Conservation (phyloP, 2,329 filamentous ascomycete species). For the Chaetomium sp. region DNA sequence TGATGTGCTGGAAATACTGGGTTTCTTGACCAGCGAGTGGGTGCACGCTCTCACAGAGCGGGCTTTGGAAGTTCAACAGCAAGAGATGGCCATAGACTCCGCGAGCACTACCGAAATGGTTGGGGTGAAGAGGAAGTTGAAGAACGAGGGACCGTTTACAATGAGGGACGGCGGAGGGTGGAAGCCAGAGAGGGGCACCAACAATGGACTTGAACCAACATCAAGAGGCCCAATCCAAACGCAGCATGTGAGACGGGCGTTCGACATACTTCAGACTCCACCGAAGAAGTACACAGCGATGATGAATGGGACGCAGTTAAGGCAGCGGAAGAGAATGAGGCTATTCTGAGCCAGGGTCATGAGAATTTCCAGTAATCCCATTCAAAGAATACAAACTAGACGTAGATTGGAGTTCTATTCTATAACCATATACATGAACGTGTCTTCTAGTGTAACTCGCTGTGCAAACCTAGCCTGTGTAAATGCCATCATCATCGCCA, state of each 20-base stretch:
- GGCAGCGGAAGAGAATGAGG: constrained; percentile 2
- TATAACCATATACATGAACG: too few relatives aligned
- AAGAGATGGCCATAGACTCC: not conserved
- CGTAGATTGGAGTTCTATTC: not conserved
- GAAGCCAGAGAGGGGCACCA: not conserved
- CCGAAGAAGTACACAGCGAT: constrained; percentile 13
- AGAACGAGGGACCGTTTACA: not conserved
- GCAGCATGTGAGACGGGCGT: constrained; percentile 8
- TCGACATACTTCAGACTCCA: constrained; percentile 1
- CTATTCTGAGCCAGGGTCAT: not conserved
- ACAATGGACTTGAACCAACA: not conserved
- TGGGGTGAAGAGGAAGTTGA: not conserved
- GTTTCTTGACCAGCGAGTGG: constrained; percentile 33
- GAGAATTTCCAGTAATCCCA: not conserved
- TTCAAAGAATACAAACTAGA: not conserved
- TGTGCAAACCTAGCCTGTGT: not conserved
- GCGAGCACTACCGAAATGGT: too few relatives aligned
- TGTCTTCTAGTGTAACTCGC: not conserved
- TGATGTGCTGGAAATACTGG: constrained; percentile 31
- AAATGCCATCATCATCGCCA: not conserved
- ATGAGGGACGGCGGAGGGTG: not conserved
- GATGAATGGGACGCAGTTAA: constrained; percentile 4
- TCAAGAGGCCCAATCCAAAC: not conserved
- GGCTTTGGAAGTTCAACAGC: constrained; percentile 2
- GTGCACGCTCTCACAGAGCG: constrained; percentile 27